Evolutionary conservation across 495 filamentous ascomycete species (phyloP), one percentile per base, ranked within the genome.

Genomic region (Aspergillus wentii): DNA sequence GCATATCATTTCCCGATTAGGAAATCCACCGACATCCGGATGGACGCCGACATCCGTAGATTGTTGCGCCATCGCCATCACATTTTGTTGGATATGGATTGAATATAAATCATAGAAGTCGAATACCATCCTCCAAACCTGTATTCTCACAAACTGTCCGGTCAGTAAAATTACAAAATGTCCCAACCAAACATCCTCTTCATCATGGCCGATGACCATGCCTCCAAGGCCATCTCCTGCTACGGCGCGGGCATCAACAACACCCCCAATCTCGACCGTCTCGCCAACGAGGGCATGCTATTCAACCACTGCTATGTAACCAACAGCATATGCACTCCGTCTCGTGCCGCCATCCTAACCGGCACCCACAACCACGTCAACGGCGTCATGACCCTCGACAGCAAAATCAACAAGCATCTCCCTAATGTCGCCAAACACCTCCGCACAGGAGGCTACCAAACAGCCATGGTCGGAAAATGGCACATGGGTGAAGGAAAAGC

Each of bases 161-260:
- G n/a, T n/a, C n/a, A n/a, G n/a, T n/a, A n/a, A n/a, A n/a, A n/a
- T n/a, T n/a, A n/a, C n/a, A n/a, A n/a, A n/a, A n/a, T n/a, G n/a
- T n/a, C n/a, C n/a, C 14, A 19, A 21, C 66, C 66, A 8, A 70
- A 70, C 32, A 64, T 70, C 35, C 29, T 70, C 40, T 70, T 70
- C 48, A 65, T 68, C 47, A 63, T 70, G 61, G 66, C 66, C 8
- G 66, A 70, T 51, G 66, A 70, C 49, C 66, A 70, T 57, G 66
- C 66, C 39, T 47, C 59, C 5, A 68, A 70, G 42, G 46, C 66
- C 1, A 70, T 68, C 32, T 52, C 50, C 16, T 56, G 48, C 43
- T 66, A 68, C 35, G 59, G 59, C 13, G 62, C 66, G 3, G 59
- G 59, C 14, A 64, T 70, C 40, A 70, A 70, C 44, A 32, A 59